Base-by-base conservation (phyloP, 1,139 yeast genomes). In the Scheffersomyces lignicola region DNA sequence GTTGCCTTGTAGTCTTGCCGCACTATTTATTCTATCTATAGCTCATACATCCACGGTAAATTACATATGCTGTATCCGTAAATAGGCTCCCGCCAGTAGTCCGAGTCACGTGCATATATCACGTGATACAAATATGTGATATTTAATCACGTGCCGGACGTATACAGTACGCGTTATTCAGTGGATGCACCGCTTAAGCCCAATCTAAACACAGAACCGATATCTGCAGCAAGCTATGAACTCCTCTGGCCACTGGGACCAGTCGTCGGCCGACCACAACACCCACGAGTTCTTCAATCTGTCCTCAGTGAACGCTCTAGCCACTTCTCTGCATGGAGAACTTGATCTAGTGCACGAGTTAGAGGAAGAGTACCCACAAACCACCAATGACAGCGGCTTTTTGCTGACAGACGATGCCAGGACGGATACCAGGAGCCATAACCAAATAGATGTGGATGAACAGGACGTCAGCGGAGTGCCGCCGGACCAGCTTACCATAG, bases 401-500 rank as follows among this genome's bases (percentile, higher is more conserved):
- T 10, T 26, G 7, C 26, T 16, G 16, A 26, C 24, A 3, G 44
- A 41, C 15, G 45, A 42, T 7, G 26, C 38, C 32, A 34, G 7
- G 25, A 37, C 45, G 9, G 43, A 44, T 28, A 25, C 51, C 16
- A 34, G 39, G 33, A 16, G 16, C 16, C 29, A 22, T 12, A 29
- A 14, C 14, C 17, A 25, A 5, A 23, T n/a, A 7, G 39, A 29
- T 12, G 25, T 25, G 14, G 22, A 32, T 22, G 37, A 34, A 25
- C 30, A 34, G 11, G 34, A 18, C 15, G 24, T 14, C 32, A 10
- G 20, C 33, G 20, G 21, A 4, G 34, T 32, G 5, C 35, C 36
- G 5, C 37, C 35, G 12, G 58, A 51, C 6, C 69, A 62, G 31
- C 69, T 69, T 1, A 60, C 63, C 7, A 42, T 61, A 26, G 72